Evolutionary conservation across 2,329 filamentous ascomycete genomes (phyloP).

Genomic region (Calonectria honghensis): DNA sequence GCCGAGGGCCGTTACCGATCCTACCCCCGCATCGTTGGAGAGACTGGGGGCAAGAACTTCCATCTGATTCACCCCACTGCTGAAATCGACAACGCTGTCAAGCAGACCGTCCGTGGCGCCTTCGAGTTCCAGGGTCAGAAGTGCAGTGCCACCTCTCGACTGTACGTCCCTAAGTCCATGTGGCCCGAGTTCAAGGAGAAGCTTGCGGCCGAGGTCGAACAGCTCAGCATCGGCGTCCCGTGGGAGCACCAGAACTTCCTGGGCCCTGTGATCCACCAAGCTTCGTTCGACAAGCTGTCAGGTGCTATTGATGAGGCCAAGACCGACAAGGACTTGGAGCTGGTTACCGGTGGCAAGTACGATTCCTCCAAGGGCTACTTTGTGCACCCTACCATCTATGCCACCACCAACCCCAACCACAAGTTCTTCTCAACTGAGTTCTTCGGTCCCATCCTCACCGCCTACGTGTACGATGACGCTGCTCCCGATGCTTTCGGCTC

Average conservation of each 20-base stretch:
- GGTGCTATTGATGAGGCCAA: conserved; percentile 88
- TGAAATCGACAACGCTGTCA: conserved; percentile 85
- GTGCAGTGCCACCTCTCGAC: conserved; percentile 88
- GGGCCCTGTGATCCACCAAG: conserved; percentile 89
- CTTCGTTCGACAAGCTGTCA: conserved; percentile 87
- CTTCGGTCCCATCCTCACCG: conserved; percentile 85
- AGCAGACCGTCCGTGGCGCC: conserved; percentile 89
- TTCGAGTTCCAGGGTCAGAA: conserved; percentile 96
- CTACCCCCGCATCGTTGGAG: conserved; percentile 92
- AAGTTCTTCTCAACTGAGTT: conserved; percentile 85
- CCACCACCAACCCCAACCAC: conserved; percentile 83
- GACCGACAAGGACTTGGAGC: conserved; percentile 81
- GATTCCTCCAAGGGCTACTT: conserved; percentile 88
- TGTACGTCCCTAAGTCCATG: conserved; percentile 85
- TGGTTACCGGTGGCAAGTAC: conserved; percentile 85
- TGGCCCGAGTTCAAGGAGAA: conserved; percentile 83
- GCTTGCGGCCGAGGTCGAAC: conserved; percentile 80
- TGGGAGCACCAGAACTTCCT: conserved; percentile 85
- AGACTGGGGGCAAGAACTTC: conserved; percentile 97
- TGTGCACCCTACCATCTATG: conserved; percentile 89
- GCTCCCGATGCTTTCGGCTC: conserved; percentile 73
- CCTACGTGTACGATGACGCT: conserved; percentile 86
- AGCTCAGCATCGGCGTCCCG: conserved; percentile 82
- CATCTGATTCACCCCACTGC: conserved; percentile 87
- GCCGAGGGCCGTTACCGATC: conserved; percentile 87